Conservation (phyloP, 2,329 filamentous ascomycete genomes). For the Colletotrichum coccodes region DNA sequence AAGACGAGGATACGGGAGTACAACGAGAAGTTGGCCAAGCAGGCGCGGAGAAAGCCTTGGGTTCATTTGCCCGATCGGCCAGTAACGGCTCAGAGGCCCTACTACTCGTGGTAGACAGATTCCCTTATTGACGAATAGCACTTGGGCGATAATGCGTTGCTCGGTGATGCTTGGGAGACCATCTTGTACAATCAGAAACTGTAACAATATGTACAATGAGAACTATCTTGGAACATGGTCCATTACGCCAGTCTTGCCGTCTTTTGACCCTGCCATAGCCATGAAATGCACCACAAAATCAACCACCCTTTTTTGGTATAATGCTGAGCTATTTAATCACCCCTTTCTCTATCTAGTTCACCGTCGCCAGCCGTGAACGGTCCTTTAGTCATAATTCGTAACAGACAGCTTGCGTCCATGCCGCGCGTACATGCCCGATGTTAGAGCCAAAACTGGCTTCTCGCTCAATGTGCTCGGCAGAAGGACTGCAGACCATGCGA, state of each 20-base stretch:
- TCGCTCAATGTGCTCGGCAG: too few species aligned
- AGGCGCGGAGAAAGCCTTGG: conserved; percentile 82
- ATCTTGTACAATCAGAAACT: conserved; percentile 14
- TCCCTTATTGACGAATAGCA: background rate
- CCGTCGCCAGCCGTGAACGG: background rate
- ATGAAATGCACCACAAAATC: background rate
- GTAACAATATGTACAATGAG: conserved; percentile 33
- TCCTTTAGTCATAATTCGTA: conserved; percentile 29
- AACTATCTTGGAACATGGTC: conserved; percentile 6
- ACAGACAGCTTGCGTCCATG: background rate
- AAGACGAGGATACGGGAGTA: conserved; percentile 85
- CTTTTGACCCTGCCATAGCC: background rate
- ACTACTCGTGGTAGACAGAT: conserved; percentile 83
- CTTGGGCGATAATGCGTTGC: background rate
- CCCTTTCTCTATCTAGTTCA: background rate
- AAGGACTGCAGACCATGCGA: background rate
- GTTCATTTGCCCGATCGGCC: conserved; percentile 87
- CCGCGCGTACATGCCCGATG: background rate
- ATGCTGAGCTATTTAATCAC: background rate
- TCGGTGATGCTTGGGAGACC: background rate
- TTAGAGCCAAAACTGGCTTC: background rate
- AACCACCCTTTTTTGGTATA: background rate
- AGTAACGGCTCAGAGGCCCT: conserved; percentile 85
- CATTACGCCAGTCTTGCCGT: conserved; percentile 7
- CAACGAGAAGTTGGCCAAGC: conserved; percentile 81